Base-by-base conservation (phyloP, 257 asterid species). In the Jasminum sambac region DNA sequence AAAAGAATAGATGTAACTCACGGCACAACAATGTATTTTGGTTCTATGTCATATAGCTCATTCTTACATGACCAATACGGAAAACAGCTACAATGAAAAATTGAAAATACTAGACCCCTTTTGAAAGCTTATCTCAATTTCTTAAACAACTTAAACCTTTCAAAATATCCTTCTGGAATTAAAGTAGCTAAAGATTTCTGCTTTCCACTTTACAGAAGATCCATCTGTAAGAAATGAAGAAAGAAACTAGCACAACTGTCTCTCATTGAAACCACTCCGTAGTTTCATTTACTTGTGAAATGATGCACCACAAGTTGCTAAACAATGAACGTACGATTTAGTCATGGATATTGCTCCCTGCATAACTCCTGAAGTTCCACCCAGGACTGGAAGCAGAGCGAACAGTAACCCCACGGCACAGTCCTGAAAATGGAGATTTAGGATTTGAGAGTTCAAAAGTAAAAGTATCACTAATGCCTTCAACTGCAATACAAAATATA, bases 381-480 rank as follows among this genome's bases (percentile, higher is more conserved):
- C 99, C 68, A 95, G 87, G 66, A 95, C 95, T 66, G 99, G 99
- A 80, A 95, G 98, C 79, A 95, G 82, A 55, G 99, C 98, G 76
- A 95, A 95, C 68, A 95, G 82, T 86, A 95, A 85, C 62, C 99
- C 99, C 78, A 95, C 98, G 43, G 99, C 99, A 83, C 99, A 95
- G 71, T 95, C 99, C 99, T 95, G 88, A 76, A 73, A 81, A 58
- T 63, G 63, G 58, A 37, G 52, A 37, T 73, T 57, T 14, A 68
- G 72, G 44, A 69, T 39, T 62, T 26, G 72, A 48, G 38, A 58
- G 70, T 16, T 40, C n/a, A 36, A 41, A 50, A 61, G 17, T 39
- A 17, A 21, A 52, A 26, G 36, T 23, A 13, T 64, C 65, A 25
- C 36, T 34, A 42, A 66, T 17, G 52, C 48, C 57, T 64, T 67